Percentiles rank a stretch among this genome's conserved stretches.
phyloP scores from a whole-genome alignment of 2,329 filamentous ascomycete genomes.

The Epichloe sibirici region DNA sequence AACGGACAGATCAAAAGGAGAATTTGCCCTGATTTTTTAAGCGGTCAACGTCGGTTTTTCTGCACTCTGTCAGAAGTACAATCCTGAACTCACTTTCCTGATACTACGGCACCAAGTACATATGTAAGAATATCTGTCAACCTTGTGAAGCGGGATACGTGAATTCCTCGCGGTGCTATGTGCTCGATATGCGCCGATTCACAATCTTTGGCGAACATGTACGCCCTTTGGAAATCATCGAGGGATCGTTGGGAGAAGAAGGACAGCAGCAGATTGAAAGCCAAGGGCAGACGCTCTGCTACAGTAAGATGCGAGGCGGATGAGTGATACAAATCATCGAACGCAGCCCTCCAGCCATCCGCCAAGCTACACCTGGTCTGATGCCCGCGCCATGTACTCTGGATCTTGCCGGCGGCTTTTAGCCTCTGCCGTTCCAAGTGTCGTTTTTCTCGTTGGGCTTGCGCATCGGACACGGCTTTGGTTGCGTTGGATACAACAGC shows the following conservation, averaged over 20 bases:
- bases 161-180: constrained; percentile 21
- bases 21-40: background rate
- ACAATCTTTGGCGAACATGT: constrained; percentile 32
- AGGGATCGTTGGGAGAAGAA: constrained; percentile 32
- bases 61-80: background rate
- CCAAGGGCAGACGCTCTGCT: constrained; percentile 24
- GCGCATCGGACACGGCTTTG: constrained; percentile 70
- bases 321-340: constrained; percentile 47
- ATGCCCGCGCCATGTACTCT: constrained; percentile 75
- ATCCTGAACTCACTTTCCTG: constrained; percentile 13
- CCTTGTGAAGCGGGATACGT: constrained; percentile 18
- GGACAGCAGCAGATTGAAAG: constrained; percentile 35
- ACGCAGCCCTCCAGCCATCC: constrained; percentile 42
- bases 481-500: constrained; percentile 52
- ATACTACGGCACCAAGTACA: constrained; percentile 16
- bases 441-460: constrained; percentile 70
- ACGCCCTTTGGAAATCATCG: constrained; percentile 38
- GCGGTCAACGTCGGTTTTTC: background rate
- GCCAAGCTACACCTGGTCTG: constrained; percentile 46
- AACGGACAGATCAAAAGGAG: constrained; percentile 9
- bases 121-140: constrained; percentile 26
- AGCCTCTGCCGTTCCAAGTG: constrained; percentile 70
- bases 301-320: constrained; percentile 18
- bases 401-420: constrained; percentile 61
- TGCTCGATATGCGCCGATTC: constrained; percentile 20